Evolutionary conservation across 495 filamentous ascomycete genomes (phyloP).

Genomic region (Penicillium ochrochloron): DNA sequence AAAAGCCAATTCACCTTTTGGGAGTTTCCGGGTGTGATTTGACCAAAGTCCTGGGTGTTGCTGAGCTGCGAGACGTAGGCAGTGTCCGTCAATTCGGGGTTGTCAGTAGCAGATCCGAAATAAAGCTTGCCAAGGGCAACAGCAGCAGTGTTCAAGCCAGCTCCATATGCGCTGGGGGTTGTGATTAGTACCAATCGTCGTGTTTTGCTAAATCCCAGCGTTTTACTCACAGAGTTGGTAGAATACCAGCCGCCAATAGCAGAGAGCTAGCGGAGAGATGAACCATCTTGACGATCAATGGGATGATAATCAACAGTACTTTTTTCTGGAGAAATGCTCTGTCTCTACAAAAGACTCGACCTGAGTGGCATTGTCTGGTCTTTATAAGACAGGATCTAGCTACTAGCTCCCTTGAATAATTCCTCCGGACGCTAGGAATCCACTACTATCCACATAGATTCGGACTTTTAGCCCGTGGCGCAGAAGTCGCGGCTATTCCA

Average conservation of each 20-base stretch:
- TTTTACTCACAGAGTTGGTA: constrained; percentile 30
- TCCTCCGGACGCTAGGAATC: constrained; percentile 15
- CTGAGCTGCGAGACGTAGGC: constrained; percentile 49
- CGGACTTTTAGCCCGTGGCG: constrained; percentile 32
- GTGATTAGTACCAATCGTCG: neutral
- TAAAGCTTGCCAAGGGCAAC: constrained; percentile 56
- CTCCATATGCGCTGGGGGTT: constrained; percentile 25
- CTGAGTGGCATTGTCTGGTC: neutral
- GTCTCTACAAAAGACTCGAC: neutral
- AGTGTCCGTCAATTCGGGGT: constrained; percentile 55
- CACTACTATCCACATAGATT: constrained; percentile 10
- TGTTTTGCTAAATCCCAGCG: neutral
- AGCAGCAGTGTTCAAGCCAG: constrained; percentile 55
- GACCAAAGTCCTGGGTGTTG: constrained; percentile 61
- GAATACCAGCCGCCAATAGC: constrained; percentile 32
- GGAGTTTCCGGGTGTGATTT: constrained; percentile 62
- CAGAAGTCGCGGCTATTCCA: constrained; percentile 29
- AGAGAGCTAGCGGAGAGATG: constrained; percentile 24
- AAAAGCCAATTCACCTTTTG: constrained; percentile 46
- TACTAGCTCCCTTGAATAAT: neutral
- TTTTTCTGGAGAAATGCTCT: neutral
- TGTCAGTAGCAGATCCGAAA: constrained; percentile 65
- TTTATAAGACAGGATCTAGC: constrained; percentile 1
- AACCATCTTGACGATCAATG: constrained; percentile 28
- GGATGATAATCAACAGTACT: neutral